Conservation (phyloP, 177 flowering plant species). For the Vitis hybrid region DNA sequence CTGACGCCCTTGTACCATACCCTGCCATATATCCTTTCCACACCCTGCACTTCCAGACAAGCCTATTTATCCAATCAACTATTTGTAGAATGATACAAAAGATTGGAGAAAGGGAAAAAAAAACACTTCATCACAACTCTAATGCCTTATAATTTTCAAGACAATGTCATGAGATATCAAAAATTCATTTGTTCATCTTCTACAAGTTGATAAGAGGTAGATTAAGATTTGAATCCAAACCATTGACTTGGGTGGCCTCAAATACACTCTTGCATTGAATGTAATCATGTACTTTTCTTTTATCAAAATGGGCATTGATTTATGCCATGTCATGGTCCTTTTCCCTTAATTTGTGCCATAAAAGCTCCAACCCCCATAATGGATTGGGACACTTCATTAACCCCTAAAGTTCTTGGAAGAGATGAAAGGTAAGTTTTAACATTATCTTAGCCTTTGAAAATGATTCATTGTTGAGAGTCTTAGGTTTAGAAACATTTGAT, state of each 20-base stretch:
- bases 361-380: neutral
- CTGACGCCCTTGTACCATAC: too few relatives aligned
- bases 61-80: too few relatives aligned
- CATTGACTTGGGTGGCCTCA: neutral
- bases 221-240: neutral
- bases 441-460: neutral
- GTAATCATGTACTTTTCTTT: neutral
- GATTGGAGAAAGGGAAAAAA: too few relatives aligned
- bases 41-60: too few relatives aligned
- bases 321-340: neutral
- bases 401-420: neutral
- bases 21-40: too few relatives aligned
- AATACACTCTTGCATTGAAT: neutral
- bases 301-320: neutral
- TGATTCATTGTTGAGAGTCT: neutral
- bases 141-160: neutral
- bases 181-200: neutral
- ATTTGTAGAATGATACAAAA: too few relatives aligned
- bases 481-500: constrained; percentile 7
- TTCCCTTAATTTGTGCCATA: neutral
- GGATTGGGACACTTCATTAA: neutral
- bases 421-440: neutral
- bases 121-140: too few relatives aligned
- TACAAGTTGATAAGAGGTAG: neutral
- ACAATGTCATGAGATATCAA: neutral